These are phyloP conservation scores for Candida cerambycidarum DNA, from an alignment of 805 yeast genomes.

Conservation along the genomic window DNA sequence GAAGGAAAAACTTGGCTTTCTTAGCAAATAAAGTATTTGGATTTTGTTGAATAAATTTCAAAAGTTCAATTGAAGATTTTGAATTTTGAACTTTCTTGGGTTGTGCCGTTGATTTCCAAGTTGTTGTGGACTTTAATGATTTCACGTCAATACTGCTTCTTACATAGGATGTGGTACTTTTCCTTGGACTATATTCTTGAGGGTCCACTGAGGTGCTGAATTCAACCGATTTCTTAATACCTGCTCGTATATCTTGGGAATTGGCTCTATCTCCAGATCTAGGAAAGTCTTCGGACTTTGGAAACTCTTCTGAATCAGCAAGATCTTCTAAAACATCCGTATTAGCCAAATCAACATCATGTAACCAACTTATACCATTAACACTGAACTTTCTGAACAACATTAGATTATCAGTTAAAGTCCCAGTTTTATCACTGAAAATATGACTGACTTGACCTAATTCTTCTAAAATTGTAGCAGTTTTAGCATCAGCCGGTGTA, in stretches of 20 bases:
- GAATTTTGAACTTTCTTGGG: conserved; percentile 43
- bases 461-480: conserved; percentile 94
- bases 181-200: conserved; percentile 12
- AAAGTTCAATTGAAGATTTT: conserved; percentile 58
- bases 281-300: too few relatives aligned
- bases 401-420: conserved; percentile 94
- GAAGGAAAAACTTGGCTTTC: conserved; percentile 73
- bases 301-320: neutral
- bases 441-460: conserved; percentile 94
- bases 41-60: conserved; percentile 65
- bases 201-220: conserved; percentile 11
- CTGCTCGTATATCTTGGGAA: neutral
- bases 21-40: conserved; percentile 72
- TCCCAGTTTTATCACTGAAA: conserved; percentile 96
- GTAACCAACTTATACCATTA: conserved; percentile 88
- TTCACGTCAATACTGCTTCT: conserved; percentile 33
- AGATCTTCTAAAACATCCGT: neutral
- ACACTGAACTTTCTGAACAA: conserved; percentile 84
- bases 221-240: conserved; percentile 4
- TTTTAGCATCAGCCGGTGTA: conserved; percentile 92
- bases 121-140: conserved; percentile 22
- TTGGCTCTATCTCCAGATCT: neutral
- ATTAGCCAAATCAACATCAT: conserved; percentile 56
- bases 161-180: conserved; percentile 33
- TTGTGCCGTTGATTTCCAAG: conserved; percentile 52